These are phyloP conservation scores for Viola pubescens DNA, from an alignment of 441 rosid genomes.

Conservation along the genomic window DNA sequence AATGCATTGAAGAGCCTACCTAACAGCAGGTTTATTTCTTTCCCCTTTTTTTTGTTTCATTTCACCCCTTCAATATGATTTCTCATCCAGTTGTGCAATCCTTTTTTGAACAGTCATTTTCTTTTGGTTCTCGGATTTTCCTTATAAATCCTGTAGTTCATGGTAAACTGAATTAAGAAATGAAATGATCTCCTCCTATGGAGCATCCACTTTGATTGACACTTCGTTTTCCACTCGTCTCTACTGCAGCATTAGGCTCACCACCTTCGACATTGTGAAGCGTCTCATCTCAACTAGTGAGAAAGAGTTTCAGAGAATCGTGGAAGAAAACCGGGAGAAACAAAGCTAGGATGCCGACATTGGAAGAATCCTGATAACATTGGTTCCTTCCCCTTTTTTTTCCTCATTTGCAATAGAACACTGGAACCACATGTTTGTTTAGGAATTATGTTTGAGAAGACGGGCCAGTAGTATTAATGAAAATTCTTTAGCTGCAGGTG, in stretches of 20 bases:
- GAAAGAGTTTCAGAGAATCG: conserved; percentile 64
- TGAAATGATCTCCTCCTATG: no score
- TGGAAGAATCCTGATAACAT: no score
- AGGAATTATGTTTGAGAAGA: conserved; percentile 5
- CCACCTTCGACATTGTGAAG: conserved; percentile 76
- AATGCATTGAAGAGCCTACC: conserved; percentile 94
- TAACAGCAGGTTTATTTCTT: conserved; percentile 64
- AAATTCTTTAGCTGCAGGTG: not conserved
- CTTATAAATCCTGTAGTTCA: no score
- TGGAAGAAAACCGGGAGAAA: conserved; percentile 57
- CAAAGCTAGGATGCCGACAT: conserved; percentile 32
- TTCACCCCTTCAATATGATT: no score
- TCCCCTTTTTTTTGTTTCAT: not conserved
- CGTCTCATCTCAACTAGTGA: conserved; percentile 66
- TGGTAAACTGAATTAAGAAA: no score
- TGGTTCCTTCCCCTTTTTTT: not conserved
- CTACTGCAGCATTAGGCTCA: conserved; percentile 77
- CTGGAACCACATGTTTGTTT: conserved; percentile 1
- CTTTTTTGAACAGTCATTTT: no score
- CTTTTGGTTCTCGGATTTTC: no score
- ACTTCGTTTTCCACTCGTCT: no score
- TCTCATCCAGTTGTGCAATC: no score
- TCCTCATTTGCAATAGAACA: not conserved
- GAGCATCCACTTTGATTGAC: no score
- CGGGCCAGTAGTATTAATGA: not conserved